phyloP scores from a whole-genome alignment of 805 yeast species.

The Grigorovia humatica region DNA sequence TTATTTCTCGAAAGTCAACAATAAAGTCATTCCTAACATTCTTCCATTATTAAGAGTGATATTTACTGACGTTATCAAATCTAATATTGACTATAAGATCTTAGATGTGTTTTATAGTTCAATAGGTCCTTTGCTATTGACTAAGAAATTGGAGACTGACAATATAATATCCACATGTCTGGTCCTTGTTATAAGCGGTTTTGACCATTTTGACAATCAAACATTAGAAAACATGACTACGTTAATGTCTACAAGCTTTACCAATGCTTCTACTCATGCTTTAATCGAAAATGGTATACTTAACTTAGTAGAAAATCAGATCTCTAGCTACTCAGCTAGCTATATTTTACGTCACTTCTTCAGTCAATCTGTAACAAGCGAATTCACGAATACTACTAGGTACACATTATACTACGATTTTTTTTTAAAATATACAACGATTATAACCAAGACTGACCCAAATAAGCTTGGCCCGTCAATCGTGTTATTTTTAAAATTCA shows the following conservation, averaged over 20 bases:
- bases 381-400: neutral
- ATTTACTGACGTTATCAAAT: conserved; percentile 17
- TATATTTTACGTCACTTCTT: neutral
- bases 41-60: conserved; percentile 42
- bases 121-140: neutral
- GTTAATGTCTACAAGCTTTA: neutral
- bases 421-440: neutral
- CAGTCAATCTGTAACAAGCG: neutral
- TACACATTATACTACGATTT: neutral
- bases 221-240: neutral
- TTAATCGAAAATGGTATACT: neutral
- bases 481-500: neutral
- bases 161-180: neutral
- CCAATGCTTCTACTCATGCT: neutral
- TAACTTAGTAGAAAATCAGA: neutral
- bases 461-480: neutral
- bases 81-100: neutral
- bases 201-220: neutral
- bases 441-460: neutral
- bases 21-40: conserved; percentile 40
- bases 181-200: neutral
- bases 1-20: conserved; percentile 34
- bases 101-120: neutral
- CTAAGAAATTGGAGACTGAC: neutral
- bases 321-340: neutral